Evolutionary conservation across 2,329 filamentous ascomycete species (phyloP), one percentile per base, ranked within the genome.

Genomic region (Hymenoscyphus albidus): DNA sequence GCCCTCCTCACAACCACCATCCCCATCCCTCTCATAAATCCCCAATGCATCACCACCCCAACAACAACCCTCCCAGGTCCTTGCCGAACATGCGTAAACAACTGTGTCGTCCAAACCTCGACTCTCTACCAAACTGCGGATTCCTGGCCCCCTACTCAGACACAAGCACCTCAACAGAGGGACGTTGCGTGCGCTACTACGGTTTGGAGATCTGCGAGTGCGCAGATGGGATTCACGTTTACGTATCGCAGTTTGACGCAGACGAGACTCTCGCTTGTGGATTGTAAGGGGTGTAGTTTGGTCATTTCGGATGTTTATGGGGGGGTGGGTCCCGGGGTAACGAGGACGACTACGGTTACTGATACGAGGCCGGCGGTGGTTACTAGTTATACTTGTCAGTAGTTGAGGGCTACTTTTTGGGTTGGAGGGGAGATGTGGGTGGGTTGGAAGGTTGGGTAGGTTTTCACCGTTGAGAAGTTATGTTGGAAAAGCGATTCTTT

Each of bases 31-130:
- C 78, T 77, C 67, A 65, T 69, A 44, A 76, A 76, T 22, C 69
- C 75, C 62, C 78, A 76, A 71, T 80, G 79, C 70, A 74, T 74
- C n/a, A 69, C 64, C 10, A 80, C 78, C 9, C 66, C 74, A 7
- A 77, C 74, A 6, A 61, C 65, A 14, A 70, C 67, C 14, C 63
- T 70, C 9, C 69, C 68, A 18, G 68, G 65, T 12, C 61, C 64
- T 12, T 76, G 74, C 64, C 69, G 70, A 6, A 65, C 61, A 38
- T 76, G 75, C 66, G 48, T 22, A n/a, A 73, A 67, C 12, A 68
- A 69, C 18, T 77, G 75, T 57, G 66, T 68, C 1, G 68, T 70
- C 13, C 31, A 27, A 5, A 63, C 56, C 3, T 58, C 64, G 2
- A 68, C 67, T 2, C 2, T 57, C 27, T 66, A 58, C 27, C 27